phyloP scores from a whole-genome alignment of 2,329 filamentous ascomycete species.

The Ophiosphaerella korrae region DNA sequence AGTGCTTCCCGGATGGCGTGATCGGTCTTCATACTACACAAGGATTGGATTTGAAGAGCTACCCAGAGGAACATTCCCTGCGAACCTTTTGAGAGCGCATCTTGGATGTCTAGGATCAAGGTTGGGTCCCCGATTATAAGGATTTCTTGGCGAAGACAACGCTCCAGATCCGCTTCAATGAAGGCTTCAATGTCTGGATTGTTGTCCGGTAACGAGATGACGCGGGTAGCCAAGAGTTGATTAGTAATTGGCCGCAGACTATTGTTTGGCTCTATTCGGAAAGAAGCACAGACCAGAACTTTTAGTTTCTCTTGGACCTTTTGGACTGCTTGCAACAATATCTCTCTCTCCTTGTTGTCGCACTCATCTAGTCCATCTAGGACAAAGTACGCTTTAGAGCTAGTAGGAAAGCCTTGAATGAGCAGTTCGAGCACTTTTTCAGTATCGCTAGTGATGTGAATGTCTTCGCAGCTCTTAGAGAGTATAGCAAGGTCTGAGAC shows the following conservation, averaged over 20 bases:
- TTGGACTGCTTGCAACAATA: too few species aligned
- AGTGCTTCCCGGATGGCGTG: conserved; percentile 39
- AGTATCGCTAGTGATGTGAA: too few species aligned
- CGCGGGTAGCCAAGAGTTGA: not conserved
- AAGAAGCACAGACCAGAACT: conserved; percentile 32
- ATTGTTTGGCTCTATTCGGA: conserved; percentile 22
- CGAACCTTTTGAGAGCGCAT: conserved; percentile 23
- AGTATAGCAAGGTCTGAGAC: too few species aligned
- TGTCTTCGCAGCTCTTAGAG: too few species aligned
- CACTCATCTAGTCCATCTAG: too few species aligned
- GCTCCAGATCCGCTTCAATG: conserved; percentile 32
- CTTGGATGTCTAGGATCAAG: conserved; percentile 32
- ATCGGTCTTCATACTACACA: conserved; percentile 46
- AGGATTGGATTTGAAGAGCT: conserved; percentile 23
- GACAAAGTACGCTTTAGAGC: too few species aligned
- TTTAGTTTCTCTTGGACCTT: conserved; percentile 24
- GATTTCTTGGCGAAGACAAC: conserved; percentile 15
- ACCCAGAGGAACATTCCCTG: conserved; percentile 38
- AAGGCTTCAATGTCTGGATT: conserved; percentile 29
- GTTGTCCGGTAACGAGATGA: conserved; percentile 28
- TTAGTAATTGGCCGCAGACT: conserved; percentile 4
- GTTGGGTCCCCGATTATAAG: conserved; percentile 29
- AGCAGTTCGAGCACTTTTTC: conserved; percentile 15
- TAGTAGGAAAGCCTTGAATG: not conserved
- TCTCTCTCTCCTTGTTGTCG: too few species aligned